Evolutionary conservation across 768 basidiomycete genomes (phyloP).

Genomic region (Termitomyces sp.): DNA sequence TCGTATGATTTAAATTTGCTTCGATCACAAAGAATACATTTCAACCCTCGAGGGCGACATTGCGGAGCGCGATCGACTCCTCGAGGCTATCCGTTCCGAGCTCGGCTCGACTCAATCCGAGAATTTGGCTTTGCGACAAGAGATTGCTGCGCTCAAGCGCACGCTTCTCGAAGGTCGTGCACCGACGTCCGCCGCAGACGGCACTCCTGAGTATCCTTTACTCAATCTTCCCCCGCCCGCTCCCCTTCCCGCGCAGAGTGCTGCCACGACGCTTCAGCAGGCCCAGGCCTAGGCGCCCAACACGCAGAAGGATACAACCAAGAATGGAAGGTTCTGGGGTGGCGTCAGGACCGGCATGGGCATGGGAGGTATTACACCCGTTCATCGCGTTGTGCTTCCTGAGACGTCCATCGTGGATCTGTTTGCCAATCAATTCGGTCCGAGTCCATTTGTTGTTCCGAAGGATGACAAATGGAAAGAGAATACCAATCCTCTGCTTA

Average conservation of each 20-base stretch:
- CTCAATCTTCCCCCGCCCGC: conserved; percentile 46
- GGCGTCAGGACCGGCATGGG: conserved; percentile 36
- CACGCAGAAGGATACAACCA: conserved; percentile 70
- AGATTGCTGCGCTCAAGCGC: conserved; percentile 69
- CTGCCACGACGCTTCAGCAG: conserved; percentile 24
- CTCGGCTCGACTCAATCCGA: conserved; percentile 75
- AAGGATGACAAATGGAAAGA: conserved; percentile 42
- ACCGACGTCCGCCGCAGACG: conserved; percentile 19
- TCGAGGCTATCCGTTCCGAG: conserved; percentile 82
- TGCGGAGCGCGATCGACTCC: conserved; percentile 84
- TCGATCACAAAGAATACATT: no score
- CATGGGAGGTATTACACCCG: conserved; percentile 72
- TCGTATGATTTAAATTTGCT: no score
- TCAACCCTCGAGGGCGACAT: conserved; percentile 91
- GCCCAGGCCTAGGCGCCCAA: conserved; percentile 37
- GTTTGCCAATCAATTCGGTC: conserved; percentile 11
- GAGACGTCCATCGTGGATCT: conserved; percentile 34
- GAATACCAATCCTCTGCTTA: conserved; percentile 76
- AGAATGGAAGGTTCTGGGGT: conserved; percentile 66
- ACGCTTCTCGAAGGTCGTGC: conserved; percentile 65
- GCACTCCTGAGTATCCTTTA: conserved; percentile 18
- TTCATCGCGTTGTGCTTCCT: conserved; percentile 79
- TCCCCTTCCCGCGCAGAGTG: conserved; percentile 36
- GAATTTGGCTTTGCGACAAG: conserved; percentile 76
- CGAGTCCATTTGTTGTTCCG: conserved; percentile 8